Base-by-base conservation (phyloP, 129 eudicot genomes). In the Centaurea solstitialis region DNA sequence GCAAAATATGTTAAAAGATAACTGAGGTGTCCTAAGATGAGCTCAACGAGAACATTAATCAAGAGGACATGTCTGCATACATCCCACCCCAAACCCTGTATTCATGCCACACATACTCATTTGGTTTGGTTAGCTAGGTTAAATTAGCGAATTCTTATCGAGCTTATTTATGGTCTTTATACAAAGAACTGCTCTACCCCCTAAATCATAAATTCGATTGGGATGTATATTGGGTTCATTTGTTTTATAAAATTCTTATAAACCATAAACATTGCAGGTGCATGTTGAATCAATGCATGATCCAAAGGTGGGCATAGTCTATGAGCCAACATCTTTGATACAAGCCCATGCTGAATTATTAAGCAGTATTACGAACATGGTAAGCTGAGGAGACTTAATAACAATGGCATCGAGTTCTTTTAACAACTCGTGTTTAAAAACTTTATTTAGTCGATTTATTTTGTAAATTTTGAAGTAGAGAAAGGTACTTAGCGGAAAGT, bases 301-400 rank as follows among this genome's bases (percentile, higher is more conserved):
- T 79, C 89, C 99, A 20, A 87, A 91, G 79, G 97, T 85, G 43
- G 99, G 99, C 28, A 37, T 88, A 57, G 87, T 90, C 70, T 92
- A 90, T 59, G 93, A 95, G 76, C 97, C 99, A 9, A 80, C 79
- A 53, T 81, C 97, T 33, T 76, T 95, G 72, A 92, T 89, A 81
- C 88, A 92, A 88, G 86, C 99, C 30, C 92, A 92, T 78, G 86
- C 89, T 38, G 50, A 86, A 59, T 86, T 95, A 80, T 75, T 91
- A 66, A 83, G 69, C 21, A 79, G 78, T 83, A 53, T 64, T 81
- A 77, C 12, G 22, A 80, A 75, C 84, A 72, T 20, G 24, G 28
- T 47, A 71, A 18, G 84, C 67, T 70, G 33, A 13, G 15, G 76
- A 64, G 41, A 78, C 43, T 57, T 68, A 33, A 43, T 17, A 81